Evolutionary conservation across 495 filamentous ascomycete species (phyloP), one percentile per base, ranked within the genome.

Genomic region (Penicillium ucsense): DNA sequence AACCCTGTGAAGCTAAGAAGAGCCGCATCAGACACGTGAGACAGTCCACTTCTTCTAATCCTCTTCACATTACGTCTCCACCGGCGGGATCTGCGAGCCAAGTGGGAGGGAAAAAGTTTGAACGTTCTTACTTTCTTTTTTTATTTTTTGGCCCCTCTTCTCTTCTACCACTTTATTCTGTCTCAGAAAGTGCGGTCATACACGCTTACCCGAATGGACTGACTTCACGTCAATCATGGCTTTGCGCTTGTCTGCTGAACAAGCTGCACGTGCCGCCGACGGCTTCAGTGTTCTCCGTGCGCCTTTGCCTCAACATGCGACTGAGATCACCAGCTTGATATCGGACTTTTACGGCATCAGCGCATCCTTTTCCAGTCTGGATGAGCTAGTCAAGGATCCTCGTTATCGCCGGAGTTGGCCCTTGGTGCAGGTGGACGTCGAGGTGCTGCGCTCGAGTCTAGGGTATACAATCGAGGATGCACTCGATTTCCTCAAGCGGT

Each of bases 311-410:
- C 67, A 78, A 43, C 59, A 71, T 53, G 53, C 68, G n/a, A 68
- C 73, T 6, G 76, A 79, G 41, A 76, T 84, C 43, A 78, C 77
- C 12, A 61, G 60, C 8, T 59, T 75, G 8, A 77, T 84, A 33
- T 66, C 71, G 33, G 67, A 77, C 47, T 72, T 81, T 27, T 80
- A 75, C 60, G 66, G 66, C 43, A 73, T 80, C 53, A 74, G 74
- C 48, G 60, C 71, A 8, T 65, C 64, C 7, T 61, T 84, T 8
- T 71, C 67, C 4, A 57, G 54, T n/a, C 50, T 84, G 34, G 65
- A 75, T 4, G 61, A 60, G 29, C 52, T 67, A 28, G 52, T 67
- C 32, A 61, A 64, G 5, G 49, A 65, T 34, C 55, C 52, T 28
- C 59, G 50, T 5, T 68, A 63, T 48, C 55, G 61, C 8, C 64